Conservation (phyloP, 768 basidiomycete genomes). For the Leccinum imitatum region DNA sequence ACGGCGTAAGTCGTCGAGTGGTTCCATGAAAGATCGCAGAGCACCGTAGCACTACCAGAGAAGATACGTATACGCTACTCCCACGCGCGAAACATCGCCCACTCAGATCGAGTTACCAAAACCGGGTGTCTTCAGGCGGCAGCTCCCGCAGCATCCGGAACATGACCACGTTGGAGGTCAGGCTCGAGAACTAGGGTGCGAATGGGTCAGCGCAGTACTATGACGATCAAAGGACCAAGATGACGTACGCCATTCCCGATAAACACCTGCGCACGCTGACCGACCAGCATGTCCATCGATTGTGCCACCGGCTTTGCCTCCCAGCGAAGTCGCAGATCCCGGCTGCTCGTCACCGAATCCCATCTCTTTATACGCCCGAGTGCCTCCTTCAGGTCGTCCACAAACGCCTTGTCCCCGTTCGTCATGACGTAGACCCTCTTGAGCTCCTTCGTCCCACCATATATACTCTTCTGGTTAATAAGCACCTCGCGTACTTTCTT, state of each 20-base stretch:
- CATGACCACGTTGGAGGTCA: slow-evolving; percentile 49
- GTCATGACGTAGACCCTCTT: slow-evolving; percentile 62
- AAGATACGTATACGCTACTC: background rate
- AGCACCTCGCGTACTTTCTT: slow-evolving; percentile 32
- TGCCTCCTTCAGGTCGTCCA: slow-evolving; percentile 43
- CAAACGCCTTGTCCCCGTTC: slow-evolving; percentile 54
- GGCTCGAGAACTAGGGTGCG: slow-evolving; percentile 43
- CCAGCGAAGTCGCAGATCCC: slow-evolving; percentile 51
- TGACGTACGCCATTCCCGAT: slow-evolving; percentile 68
- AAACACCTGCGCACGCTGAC: slow-evolving; percentile 59
- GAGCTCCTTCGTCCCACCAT: slow-evolving; percentile 28
- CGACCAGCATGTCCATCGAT: slow-evolving; percentile 69
- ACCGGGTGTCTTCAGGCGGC: slow-evolving; percentile 37
- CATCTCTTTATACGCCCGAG: slow-evolving; percentile 40
- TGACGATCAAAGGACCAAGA: background rate
- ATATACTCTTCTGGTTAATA: slow-evolving; percentile 19
- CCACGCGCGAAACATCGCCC: background rate
- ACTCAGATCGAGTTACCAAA: slow-evolving; percentile 34
- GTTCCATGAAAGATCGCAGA: background rate
- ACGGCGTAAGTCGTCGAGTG: background rate
- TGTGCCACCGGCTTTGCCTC: slow-evolving; percentile 58
- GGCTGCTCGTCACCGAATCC: slow-evolving; percentile 52
- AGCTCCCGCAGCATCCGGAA: slow-evolving; percentile 39
- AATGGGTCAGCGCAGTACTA: background rate
- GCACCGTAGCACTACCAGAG: background rate